Percentiles rank a stretch among this genome's conserved stretches.
Conservation (phyloP, 257 asterid genomes). For the Orobanche coerulescens region DNA sequence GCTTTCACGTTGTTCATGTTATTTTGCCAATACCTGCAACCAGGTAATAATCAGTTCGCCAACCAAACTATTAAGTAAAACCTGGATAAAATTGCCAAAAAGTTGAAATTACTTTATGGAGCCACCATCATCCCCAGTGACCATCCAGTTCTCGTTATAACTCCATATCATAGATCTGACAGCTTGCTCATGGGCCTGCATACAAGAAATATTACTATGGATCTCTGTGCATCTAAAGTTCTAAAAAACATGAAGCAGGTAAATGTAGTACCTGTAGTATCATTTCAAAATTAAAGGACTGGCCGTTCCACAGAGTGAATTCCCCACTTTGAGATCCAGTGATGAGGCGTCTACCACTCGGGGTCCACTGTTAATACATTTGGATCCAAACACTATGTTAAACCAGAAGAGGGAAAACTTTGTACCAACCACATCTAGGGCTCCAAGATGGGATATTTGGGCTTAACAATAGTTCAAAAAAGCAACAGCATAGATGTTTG, state of each 20-base stretch:
- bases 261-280: slow-evolving; percentile 68
- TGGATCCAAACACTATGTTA: slow-evolving; percentile 23
- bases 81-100: background rate
- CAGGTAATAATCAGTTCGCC: slow-evolving; percentile 24
- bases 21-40: slow-evolving; percentile 93
- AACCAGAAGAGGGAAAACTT: slow-evolving; percentile 10
- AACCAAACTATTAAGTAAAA: slow-evolving; percentile 15
- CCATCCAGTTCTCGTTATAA: slow-evolving; percentile 99
- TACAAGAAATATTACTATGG: slow-evolving; percentile 13
- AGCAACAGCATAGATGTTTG: background rate
- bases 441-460: background rate
- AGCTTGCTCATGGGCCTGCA: slow-evolving; percentile 98
- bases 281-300: slow-evolving; percentile 97
- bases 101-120: slow-evolving; percentile 63
- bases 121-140: slow-evolving; percentile 99
- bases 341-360: slow-evolving; percentile 97
- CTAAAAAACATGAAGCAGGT: slow-evolving; percentile 17
- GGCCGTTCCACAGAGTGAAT: slow-evolving; percentile 98
- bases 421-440: slow-evolving; percentile 13
- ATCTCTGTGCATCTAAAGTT: slow-evolving; percentile 6
- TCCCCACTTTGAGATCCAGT: slow-evolving; percentile 99
- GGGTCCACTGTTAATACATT: slow-evolving; percentile 78
- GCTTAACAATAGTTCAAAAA: background rate
- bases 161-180: slow-evolving; percentile 99
- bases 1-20: slow-evolving; percentile 98